Conservation (phyloP, 306 rosid species). For the Macrotyloma uniflorum region DNA sequence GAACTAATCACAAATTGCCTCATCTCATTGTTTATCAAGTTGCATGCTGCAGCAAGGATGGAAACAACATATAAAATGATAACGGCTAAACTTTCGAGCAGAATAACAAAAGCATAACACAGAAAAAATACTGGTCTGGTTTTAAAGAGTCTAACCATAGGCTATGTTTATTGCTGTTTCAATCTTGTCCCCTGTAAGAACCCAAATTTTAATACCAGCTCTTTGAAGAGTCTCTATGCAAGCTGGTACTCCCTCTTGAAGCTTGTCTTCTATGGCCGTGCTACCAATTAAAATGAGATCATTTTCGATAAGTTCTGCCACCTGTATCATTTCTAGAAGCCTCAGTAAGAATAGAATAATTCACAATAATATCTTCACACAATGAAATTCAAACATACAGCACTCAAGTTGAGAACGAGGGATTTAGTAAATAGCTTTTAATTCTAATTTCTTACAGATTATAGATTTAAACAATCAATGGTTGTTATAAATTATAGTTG, state of each 20-base stretch:
- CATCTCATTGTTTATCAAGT: slow-evolving; percentile 89
- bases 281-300: slow-evolving; percentile 89
- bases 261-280: slow-evolving; percentile 99
- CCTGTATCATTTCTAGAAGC: slow-evolving; percentile 58
- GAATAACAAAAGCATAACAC: slow-evolving; percentile 5
- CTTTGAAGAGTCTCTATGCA: slow-evolving; percentile 91
- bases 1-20: slow-evolving; percentile 88
- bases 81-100: background rate
- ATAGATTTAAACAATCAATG: background rate
- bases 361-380: slow-evolving; percentile 1
- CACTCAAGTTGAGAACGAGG: slow-evolving; percentile 12
- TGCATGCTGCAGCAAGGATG: slow-evolving; percentile 73
- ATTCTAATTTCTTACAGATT: background rate
- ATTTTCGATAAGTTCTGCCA: slow-evolving; percentile 88
- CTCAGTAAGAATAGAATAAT: slow-evolving; percentile 33
- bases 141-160: slow-evolving; percentile 68
- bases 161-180: slow-evolving; percentile 99
- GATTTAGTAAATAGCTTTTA: slow-evolving; percentile 13
- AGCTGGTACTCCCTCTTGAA: slow-evolving; percentile 98
- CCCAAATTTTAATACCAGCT: slow-evolving; percentile 99
- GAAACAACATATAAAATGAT: slow-evolving; percentile 27
- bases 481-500: background rate
- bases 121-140: background rate
- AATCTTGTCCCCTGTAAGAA: slow-evolving; percentile 97
- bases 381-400: slow-evolving; percentile 27